phyloP scores from a whole-genome alignment of 306 rosid species.

The Fragaria iinumae region DNA sequence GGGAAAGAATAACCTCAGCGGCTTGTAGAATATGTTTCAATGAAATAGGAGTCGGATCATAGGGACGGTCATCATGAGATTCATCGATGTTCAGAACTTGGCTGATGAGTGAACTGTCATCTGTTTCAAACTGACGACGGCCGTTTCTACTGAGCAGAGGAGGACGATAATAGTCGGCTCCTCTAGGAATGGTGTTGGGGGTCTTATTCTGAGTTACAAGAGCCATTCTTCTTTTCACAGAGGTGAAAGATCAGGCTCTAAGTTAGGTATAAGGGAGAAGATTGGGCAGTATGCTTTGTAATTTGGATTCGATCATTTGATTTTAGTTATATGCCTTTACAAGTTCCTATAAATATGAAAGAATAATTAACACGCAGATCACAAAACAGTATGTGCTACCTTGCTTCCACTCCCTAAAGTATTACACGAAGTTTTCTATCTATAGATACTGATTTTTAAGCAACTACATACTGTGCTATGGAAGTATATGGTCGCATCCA shows the following conservation, averaged over 20 bases:
- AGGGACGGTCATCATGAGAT: slow-evolving; percentile 14
- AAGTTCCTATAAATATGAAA: neutral
- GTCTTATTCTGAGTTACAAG: neutral
- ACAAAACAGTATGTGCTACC: slow-evolving; percentile 33
- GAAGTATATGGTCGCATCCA: neutral
- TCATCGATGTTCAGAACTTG: slow-evolving; percentile 21
- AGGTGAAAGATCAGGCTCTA: neutral
- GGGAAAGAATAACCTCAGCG: slow-evolving; percentile 43
- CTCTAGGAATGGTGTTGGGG: slow-evolving; percentile 1
- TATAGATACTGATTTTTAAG: slow-evolving; percentile 23
- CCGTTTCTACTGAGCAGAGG: neutral
- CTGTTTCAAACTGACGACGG: neutral
- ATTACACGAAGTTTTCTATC: slow-evolving; percentile 12
- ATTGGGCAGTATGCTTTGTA: neutral
- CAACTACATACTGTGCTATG: slow-evolving; percentile 5
- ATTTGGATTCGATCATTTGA: neutral
- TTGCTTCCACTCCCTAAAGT: slow-evolving; percentile 47
- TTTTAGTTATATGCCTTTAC: neutral
- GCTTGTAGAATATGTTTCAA: slow-evolving; percentile 46
- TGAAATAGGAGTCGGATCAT: slow-evolving; percentile 11
- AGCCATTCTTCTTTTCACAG: slow-evolving; percentile 5
- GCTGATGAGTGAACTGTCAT: slow-evolving; percentile 4
- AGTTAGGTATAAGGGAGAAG: neutral
- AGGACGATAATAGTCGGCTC: neutral
- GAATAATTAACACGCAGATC: neutral